Evolutionary conservation across 2,329 filamentous ascomycete genomes (phyloP), one percentile per base, ranked within the genome.

Genomic region (Xylariomycetidae sp.): DNA sequence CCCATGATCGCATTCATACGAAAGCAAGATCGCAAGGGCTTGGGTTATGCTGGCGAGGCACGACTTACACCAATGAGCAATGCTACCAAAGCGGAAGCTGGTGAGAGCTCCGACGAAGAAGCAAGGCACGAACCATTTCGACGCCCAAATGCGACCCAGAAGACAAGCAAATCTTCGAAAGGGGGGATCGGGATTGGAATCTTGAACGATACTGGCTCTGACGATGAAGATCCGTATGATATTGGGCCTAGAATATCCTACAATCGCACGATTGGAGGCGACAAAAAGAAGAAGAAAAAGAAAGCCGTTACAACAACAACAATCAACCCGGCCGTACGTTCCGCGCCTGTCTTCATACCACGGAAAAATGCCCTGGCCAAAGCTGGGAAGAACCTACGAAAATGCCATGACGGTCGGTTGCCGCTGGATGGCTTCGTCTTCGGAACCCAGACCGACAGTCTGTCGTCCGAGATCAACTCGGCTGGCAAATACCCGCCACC

Each of bases 161-260:
- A 76, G 35, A 61, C 57, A 49, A 64, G 64, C 48, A 65, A 66
- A 37, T 63, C 53, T 38, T 54, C 50, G 2, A 70, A 70, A 32
- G 76, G 82, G 3, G 86, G 84, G 0, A 86, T 96, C 43, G 90
- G 90, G 0, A 81, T 95, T 10, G 90, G 90, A 0, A 70, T 95
- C 2, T 62, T 96, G 28, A 95, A 96, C 49, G 90, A 95, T 46
- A 92, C 82, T 14, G 89, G 88, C 9, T 95, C 90, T 4, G 92
- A 96, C 46, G 89, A 95, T 28, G 92, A 96, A 49, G 89, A 95
- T 50, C 85, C 87, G 0, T 96, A 95, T 54, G 85, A 90, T 37
- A 81, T 96, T 33, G 90, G 90, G 0, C 92, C 92, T 0, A 82
- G 79, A 46, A 93, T 95, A 55, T 86, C 82, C 10, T 95, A 94